Evolutionary conservation across 768 basidiomycete species (phyloP), one percentile per base, ranked within the genome.

Genomic region (Lentinula sp.): DNA sequence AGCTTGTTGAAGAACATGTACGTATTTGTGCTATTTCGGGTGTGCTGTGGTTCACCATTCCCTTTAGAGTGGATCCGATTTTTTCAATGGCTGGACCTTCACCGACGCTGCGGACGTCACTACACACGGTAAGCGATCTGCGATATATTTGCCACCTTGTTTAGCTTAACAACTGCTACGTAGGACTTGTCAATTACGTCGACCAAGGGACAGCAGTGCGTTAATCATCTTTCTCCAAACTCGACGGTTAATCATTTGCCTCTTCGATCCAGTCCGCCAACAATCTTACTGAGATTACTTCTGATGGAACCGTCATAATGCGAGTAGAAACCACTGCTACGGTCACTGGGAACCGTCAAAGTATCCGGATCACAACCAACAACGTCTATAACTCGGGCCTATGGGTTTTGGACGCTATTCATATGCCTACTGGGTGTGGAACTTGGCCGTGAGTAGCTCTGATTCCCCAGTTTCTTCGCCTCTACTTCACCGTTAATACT

Each of bases 11-110:
- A 65, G 76, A 77, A 15, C 86, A 88, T 71, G 85, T 85, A 69
- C 63, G 82, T 79, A 59, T 45, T 32, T 28, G 10, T n/a, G 7
- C 36, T 15, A 20, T 32, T 37, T 18, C 10, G 9, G 15, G 15
- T 16, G 4, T 37, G 28, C 33, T 59, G 36, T 36, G 23, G 13
- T 28, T 56, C 28, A 23, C n/a, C 13, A 45, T n/a, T 59, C 45
- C 15, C 6, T 50, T 50, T 69, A 86, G 85, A 72, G 79, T 54
- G 93, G 92, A 20, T 76, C 73, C 50, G 79, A 77, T 46, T 97
- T 97, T 77, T 96, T 95, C 63, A 77, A 90, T 67, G 88, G 86
- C 50, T 95, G 89, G 88, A 69, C 82, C 66, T 96, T 95, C 74
- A 86, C 77, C 68, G 81, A 79, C 9, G 71, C 65, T 36, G 66